Percentiles rank a stretch among this genome's conserved stretches.
Evolutionary conservation across 495 filamentous ascomycete species (phyloP).

Genomic region (Neurospora sublineolata): DNA sequence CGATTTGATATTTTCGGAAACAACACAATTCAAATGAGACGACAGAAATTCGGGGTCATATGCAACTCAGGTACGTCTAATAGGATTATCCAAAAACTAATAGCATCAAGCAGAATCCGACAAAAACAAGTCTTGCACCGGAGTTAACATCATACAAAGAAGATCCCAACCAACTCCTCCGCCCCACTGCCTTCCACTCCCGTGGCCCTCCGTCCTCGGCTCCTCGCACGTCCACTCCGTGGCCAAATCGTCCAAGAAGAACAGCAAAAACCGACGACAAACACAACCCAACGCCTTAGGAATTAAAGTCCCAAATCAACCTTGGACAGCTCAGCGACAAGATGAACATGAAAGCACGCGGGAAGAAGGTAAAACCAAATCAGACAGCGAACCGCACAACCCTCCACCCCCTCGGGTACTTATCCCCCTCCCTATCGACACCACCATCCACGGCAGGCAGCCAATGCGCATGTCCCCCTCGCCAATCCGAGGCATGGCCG

Average conservation of each 20-base stretch:
- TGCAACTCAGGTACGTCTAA: background rate
- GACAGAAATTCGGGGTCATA: rapidly evolving
- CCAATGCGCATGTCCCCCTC: background rate
- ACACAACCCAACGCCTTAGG: background rate
- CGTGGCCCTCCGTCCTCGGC: no score
- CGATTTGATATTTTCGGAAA: no score
- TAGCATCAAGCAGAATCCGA: background rate
- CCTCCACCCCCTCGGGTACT: background rate
- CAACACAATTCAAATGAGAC: background rate
- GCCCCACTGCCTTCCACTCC: no score
- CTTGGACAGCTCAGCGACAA: background rate
- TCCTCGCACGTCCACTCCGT: no score
- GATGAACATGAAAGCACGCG: background rate
- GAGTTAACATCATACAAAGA: background rate
- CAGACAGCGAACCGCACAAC: background rate
- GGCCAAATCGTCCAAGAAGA: background rate
- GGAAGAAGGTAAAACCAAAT: no score
- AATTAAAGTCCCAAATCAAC: no score
- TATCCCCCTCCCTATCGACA: background rate
- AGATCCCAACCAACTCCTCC: background rate
- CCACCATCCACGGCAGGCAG: background rate
- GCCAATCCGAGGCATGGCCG: no score
- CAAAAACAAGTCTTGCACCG: background rate
- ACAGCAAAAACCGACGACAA: background rate
- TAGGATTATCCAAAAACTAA: background rate